phyloP scores from a whole-genome alignment of 129 eudicot species.

The Flaveria linearis region DNA sequence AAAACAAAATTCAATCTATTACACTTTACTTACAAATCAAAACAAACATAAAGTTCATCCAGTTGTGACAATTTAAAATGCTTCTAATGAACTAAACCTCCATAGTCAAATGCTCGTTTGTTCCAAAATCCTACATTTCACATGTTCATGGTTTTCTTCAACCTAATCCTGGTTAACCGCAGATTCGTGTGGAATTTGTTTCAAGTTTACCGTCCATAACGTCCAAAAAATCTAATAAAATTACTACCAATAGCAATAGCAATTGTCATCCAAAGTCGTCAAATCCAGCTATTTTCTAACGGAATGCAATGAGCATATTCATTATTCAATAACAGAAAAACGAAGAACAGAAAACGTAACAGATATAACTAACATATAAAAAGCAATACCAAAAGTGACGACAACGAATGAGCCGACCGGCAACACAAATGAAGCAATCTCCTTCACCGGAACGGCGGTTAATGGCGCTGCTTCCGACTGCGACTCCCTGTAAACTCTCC shows the following conservation, averaged over 20 bases:
- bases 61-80: slow-evolving; percentile 9
- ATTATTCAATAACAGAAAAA: too few species aligned
- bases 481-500: slow-evolving; percentile 63
- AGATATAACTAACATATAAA: background rate
- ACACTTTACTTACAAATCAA: slow-evolving; percentile 9
- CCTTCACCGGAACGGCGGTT: slow-evolving; percentile 46
- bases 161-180: slow-evolving; percentile 6
- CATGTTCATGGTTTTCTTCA: background rate
- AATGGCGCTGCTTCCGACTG: slow-evolving; percentile 45
- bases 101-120: slow-evolving; percentile 2
- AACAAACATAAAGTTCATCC: slow-evolving; percentile 19
- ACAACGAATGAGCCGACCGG: slow-evolving; percentile 64
- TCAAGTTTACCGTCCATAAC: background rate
- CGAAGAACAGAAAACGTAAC: background rate
- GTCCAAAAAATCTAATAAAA: background rate
- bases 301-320: too few species aligned
- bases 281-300: background rate
- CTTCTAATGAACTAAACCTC: slow-evolving; percentile 10
- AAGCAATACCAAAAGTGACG: slow-evolving; percentile 66
- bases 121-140: background rate
- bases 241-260: background rate
- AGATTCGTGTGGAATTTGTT: background rate
- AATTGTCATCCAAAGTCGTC: background rate
- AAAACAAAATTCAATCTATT: background rate
- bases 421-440: slow-evolving; percentile 46